Percentiles rank a stretch among this genome's conserved stretches.
Conservation (phyloP, 495 filamentous ascomycete species). For the Articulospora tetracladia region DNA sequence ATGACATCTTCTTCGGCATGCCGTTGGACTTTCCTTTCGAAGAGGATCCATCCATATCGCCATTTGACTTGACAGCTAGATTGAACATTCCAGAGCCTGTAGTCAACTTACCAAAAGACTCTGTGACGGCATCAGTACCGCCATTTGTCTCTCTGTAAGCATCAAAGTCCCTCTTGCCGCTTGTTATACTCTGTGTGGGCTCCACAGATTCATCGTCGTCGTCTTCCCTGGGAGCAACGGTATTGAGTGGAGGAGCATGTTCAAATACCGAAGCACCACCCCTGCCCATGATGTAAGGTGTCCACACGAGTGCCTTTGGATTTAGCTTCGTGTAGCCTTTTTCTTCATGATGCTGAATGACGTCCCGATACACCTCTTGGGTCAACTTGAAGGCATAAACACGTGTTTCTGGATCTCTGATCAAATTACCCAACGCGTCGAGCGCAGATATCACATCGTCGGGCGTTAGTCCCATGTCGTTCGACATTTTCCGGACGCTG, state of each 20-base stretch:
- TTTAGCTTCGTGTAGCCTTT: constrained; percentile 87
- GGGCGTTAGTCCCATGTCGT: constrained; percentile 90
- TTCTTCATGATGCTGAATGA: constrained; percentile 79
- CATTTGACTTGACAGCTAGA: constrained; percentile 5
- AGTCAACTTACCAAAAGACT: constrained; percentile 19
- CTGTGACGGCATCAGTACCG: constrained; percentile 14
- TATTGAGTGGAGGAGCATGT: constrained; percentile 73
- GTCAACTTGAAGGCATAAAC: constrained; percentile 87
- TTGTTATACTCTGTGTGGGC: neutral
- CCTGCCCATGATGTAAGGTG: constrained; percentile 94
- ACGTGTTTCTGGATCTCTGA: constrained; percentile 84
- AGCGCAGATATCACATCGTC: constrained; percentile 94
- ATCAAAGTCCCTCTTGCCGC: constrained; percentile 23
- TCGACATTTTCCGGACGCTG: constrained; percentile 79
- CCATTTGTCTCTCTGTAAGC: constrained; percentile 14
- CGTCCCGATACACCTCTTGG: constrained; percentile 73
- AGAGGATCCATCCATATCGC: constrained; percentile 4
- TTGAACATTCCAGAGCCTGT: constrained; percentile 13
- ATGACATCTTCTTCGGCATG: constrained; percentile 23
- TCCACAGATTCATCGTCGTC: constrained; percentile 43
- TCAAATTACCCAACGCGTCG: constrained; percentile 82
- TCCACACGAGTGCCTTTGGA: constrained; percentile 81
- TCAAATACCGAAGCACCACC: constrained; percentile 82
- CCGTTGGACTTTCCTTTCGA: constrained; percentile 29
- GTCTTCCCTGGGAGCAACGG: constrained; percentile 81